Evolutionary conservation across 2,329 filamentous ascomycete genomes (phyloP).

Genomic region (Nothomitra cinnamomea): DNA sequence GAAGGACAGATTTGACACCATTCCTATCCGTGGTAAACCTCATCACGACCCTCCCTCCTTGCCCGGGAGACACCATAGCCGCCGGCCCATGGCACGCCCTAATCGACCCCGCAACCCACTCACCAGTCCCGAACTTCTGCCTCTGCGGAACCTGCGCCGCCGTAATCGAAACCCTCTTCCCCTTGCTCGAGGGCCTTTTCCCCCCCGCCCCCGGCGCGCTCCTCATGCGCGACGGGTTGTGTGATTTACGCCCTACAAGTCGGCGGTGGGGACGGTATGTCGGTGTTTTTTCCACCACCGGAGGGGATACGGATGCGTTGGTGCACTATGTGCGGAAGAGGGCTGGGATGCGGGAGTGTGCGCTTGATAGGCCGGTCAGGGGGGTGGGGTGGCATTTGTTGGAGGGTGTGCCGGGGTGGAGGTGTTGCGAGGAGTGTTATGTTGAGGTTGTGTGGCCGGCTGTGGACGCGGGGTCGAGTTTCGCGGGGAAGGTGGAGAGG

Average conservation of each 20-base stretch:
- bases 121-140: neutral
- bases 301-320: slow-evolving; percentile 45
- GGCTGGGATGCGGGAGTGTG: slow-evolving; percentile 43
- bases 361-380: slow-evolving; percentile 42
- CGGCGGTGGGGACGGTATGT: too few relatives aligned
- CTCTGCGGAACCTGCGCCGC: too few relatives aligned
- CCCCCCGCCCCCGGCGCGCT: too few relatives aligned
- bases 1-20: too few relatives aligned
- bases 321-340: slow-evolving; percentile 45
- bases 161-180: too few relatives aligned
- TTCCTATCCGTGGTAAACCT: slow-evolving; percentile 53
- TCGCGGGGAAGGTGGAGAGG: slow-evolving; percentile 49
- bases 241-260: too few relatives aligned
- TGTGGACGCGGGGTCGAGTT: slow-evolving; percentile 32
- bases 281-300: too few relatives aligned
- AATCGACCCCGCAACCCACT: neutral
- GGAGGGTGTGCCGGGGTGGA: slow-evolving; percentile 56
- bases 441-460: slow-evolving; percentile 60
- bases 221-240: too few relatives aligned
- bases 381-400: slow-evolving; percentile 62
- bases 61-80: slow-evolving; percentile 40
- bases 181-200: too few relatives aligned
- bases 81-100: slow-evolving; percentile 47
- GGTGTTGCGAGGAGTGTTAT: slow-evolving; percentile 77
- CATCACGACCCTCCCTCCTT: slow-evolving; percentile 33